Percentiles rank a stretch among this genome's conserved stretches.
Evolutionary conservation across 2,329 filamentous ascomycete genomes (phyloP).

Genomic region (Dendryphion nanum): DNA sequence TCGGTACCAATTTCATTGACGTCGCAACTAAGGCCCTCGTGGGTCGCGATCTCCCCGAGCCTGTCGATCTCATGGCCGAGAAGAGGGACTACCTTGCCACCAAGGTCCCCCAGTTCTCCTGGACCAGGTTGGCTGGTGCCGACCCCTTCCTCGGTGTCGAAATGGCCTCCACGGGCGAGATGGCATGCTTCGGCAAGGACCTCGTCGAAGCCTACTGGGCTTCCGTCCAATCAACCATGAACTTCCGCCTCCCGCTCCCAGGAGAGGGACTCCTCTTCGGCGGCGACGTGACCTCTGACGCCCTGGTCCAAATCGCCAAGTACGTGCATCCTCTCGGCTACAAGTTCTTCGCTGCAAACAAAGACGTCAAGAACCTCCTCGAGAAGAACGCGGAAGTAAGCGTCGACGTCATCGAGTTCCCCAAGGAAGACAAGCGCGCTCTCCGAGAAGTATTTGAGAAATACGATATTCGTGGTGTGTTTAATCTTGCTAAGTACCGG

Average conservation of each 20-base stretch:
- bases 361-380: slow-evolving; percentile 78
- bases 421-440: slow-evolving; percentile 91
- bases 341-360: slow-evolving; percentile 85
- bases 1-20: slow-evolving; percentile 95
- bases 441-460: slow-evolving; percentile 94
- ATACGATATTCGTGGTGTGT: slow-evolving; percentile 92
- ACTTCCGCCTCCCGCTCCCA: slow-evolving; percentile 94
- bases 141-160: slow-evolving; percentile 98
- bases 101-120: slow-evolving; percentile 98
- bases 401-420: slow-evolving; percentile 94
- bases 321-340: slow-evolving; percentile 87
- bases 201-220: slow-evolving; percentile 97
- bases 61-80: slow-evolving; percentile 81
- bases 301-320: slow-evolving; percentile 77
- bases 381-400: slow-evolving; percentile 69
- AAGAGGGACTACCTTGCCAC: slow-evolving; percentile 92
- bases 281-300: slow-evolving; percentile 70
- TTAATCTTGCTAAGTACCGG: slow-evolving; percentile 85
- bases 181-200: slow-evolving; percentile 97
- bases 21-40: slow-evolving; percentile 90
- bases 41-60: slow-evolving; percentile 78
- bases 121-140: slow-evolving; percentile 95
- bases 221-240: slow-evolving; percentile 95
- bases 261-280: slow-evolving; percentile 95
- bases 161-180: slow-evolving; percentile 96